Evolutionary conservation across 495 filamentous ascomycete species (phyloP), one percentile per base, ranked within the genome.

Genomic region (Aspergillus ostianus): DNA sequence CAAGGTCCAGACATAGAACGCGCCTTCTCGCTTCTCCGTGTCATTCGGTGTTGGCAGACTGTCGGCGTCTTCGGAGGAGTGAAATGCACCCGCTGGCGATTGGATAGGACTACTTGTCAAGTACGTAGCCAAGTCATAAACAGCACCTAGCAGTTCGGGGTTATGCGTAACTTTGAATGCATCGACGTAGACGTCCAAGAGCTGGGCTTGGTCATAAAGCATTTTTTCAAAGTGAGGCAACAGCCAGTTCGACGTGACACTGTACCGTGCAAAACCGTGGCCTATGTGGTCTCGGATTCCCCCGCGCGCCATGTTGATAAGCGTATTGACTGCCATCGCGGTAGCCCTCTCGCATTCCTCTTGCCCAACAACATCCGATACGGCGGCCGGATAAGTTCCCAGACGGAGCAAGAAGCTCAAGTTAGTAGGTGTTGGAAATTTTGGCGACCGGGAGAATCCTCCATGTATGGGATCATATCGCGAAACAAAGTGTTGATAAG

Each of bases 171-270:
- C 74, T 12, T 92, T 81, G 77, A 91, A 98, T 0, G 89, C 93
- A 67, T 98, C 93, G 6, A 96, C 80, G 67, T 95, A 98, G 21
- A 91, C 83, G 60, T 89, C 83, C 15, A 98, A 73, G 13, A 98
- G 83, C 61, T 97, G 89, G 8, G 89, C 91, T 64, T 98, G 93
- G 68, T 98, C 95, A 57, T 93, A 93, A 3, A 97, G 84, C 91
- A 98, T 96, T 81, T 98, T 98, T 74, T 98, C 94, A 67, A 98
- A 98, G 67, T 96, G 93, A 23, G 94, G 94, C 46, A 98, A 73
- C 56, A 84, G 87, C 94, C 94, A 98, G 71, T 97, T 89, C 26
- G 82, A 76, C 6, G 94, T 98, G 7, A 96, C 88, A 44, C 91
- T 95, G 64, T 96, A 96, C 51, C 94, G 81, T 51, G 92, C 85